Evolutionary conservation across 176 grass and related monocot genomes (phyloP).

Genomic region (Ananas comosus): DNA sequence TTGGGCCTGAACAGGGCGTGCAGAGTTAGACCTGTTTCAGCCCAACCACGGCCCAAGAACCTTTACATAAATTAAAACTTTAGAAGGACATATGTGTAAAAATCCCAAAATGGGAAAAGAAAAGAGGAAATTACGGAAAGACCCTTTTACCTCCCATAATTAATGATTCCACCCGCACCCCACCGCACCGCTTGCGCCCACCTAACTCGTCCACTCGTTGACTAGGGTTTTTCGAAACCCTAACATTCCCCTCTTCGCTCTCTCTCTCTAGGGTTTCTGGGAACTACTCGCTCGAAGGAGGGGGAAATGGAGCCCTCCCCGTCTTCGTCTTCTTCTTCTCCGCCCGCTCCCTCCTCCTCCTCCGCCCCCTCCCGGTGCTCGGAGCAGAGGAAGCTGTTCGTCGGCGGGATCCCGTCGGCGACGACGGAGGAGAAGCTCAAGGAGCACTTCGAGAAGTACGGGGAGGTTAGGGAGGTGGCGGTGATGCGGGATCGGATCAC

Average conservation of each 20-base stretch:
- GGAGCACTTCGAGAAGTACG: constrained; percentile 25
- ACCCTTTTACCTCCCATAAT: too few species aligned
- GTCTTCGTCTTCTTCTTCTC: not conserved
- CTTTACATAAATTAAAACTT: too few species aligned
- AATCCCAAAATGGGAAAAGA: too few species aligned
- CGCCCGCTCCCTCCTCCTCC: not conserved
- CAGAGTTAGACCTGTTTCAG: too few species aligned
- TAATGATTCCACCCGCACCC: not conserved
- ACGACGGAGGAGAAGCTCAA: constrained; percentile 11
- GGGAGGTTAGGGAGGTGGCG: constrained; percentile 26
- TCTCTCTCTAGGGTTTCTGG: not conserved
- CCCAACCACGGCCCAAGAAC: too few species aligned
- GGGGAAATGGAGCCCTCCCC: not conserved
- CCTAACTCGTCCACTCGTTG: not conserved
- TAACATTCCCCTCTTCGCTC: not conserved
- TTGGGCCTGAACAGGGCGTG: too few species aligned
- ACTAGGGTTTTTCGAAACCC: not conserved
- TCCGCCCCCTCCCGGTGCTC: not conserved
- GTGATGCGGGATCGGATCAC: constrained; percentile 17
- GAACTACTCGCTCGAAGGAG: not conserved
- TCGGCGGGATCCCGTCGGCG: constrained; percentile 16
- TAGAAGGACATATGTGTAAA: too few species aligned
- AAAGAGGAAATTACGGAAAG: too few species aligned
- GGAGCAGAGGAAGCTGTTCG: constrained; percentile 20
- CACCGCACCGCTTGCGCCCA: not conserved